Base-by-base conservation (phyloP, 2,329 filamentous ascomycete species). In the Pseudogymnoascus sp. region DNA sequence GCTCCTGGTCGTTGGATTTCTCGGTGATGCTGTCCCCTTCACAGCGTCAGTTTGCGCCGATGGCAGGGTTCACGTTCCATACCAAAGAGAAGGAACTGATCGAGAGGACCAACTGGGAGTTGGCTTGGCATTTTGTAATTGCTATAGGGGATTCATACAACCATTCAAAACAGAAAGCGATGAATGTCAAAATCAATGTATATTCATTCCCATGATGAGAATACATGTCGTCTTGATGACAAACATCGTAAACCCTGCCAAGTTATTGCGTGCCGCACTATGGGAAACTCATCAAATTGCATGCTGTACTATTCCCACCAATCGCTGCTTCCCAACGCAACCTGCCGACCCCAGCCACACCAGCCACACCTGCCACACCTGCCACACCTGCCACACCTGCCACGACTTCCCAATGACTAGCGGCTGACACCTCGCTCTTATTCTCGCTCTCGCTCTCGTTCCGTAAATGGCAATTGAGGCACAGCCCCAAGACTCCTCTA, bases 11-110 rank as follows among this genome's bases (percentile, higher is more conserved):
- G 14, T 65, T 61, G 35, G 69, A 64, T 33, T 67, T 62, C 56
- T 70, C 65, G 6, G 68, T 71, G 12, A 71, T 67, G 28, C 68
- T 70, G 41, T 71, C 70, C 40, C 70, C 70, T 71, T 14, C 16
- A 59, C 11, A 6, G 22, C 28, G 28, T 33, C 8, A 41, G 19
- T 24, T 61, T 46, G 43, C 35, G 31, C 16, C 31, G 3, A n/a
- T n/a, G 11, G 7, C n/a, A 61, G 19, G 60, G 40, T 43, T 46
- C 26, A 6, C 8, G 2, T 26, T 7, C 40, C 63, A 46, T 33
- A 68, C 68, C 68, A 38, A 69, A 69, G 7, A 69, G 40, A 4
- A 69, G 28, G 53, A 68, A 68, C 28, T 68, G 68, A 4, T 65
- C 65, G 4, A 60, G 62, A 19, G 33, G 24, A n/a, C 24, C 62